phyloP scores from a whole-genome alignment of 1,139 yeast genomes.

The Candida sp. region DNA sequence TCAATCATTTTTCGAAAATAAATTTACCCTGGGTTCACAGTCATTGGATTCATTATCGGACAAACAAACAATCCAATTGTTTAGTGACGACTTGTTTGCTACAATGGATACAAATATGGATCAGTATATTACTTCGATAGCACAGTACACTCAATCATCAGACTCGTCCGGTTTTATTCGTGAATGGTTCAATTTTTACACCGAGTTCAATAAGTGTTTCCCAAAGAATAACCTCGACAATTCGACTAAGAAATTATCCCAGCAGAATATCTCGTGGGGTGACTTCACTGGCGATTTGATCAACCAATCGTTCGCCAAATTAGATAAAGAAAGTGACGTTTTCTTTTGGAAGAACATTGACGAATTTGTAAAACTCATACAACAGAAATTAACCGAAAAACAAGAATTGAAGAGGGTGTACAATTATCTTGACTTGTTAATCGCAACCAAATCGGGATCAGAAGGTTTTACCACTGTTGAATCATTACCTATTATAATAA shows the following conservation, averaged over 20 bases:
- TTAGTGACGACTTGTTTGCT: conserved; percentile 18
- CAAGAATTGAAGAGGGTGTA: conserved; percentile 8
- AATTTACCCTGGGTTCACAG: not conserved
- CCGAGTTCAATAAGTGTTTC: conserved; percentile 9
- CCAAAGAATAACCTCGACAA: conserved; percentile 7
- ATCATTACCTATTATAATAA: not conserved
- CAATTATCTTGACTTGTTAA: conserved; percentile 10
- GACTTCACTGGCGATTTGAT: conserved; percentile 10
- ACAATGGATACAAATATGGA: conserved; percentile 25
- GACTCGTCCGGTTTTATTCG: conserved; percentile 12
- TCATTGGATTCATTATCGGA: not conserved
- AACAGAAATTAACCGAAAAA: not conserved
- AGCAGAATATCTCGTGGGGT: conserved; percentile 10
- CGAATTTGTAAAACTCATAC: conserved; percentile 5
- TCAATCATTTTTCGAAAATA: not conserved
- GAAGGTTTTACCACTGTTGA: not conserved
- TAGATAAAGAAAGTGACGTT: conserved; percentile 8
- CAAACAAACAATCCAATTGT: conserved; percentile 7
- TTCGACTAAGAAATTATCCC: conserved; percentile 1
- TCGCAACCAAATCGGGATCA: conserved; percentile 6
- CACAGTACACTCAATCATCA: conserved; percentile 7
- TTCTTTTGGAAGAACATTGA: conserved; percentile 12
- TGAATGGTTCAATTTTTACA: conserved; percentile 21
- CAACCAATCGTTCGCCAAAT: conserved; percentile 8
- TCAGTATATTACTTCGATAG: conserved; percentile 15